Evolutionary conservation across 495 filamentous ascomycete species (phyloP), one percentile per base, ranked within the genome.

Genomic region (Collariella sp.): DNA sequence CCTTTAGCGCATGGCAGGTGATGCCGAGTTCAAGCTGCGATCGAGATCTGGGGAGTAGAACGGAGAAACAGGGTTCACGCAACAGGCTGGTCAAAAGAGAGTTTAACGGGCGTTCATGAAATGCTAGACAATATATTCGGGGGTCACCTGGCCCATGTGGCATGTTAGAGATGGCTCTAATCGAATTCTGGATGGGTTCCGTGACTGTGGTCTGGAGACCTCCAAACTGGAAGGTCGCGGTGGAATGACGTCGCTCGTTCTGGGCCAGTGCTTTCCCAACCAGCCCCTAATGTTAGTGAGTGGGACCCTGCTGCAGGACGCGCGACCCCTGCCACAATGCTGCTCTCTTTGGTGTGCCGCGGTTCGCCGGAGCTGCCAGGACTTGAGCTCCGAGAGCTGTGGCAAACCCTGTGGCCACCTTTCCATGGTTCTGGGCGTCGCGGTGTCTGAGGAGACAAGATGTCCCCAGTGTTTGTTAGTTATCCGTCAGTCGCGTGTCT

Each of bases 241-340:
- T 44, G 52, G 57, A 56, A 63, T 63, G 61, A 63, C 61, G 61
- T 63, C 61, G 61, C 44, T 50, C 23, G 13, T 24, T 48, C 20
- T 40, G 39, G 31, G 2, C 19, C 20, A 36, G 43, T 1, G 10
- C 26, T 10, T 19, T 5, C 41, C 31, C 26, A 31, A 31, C 26
- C 26, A 31, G 4, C 26, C 26, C 26, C 4, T 31, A n/a, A n/a
- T n/a, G n/a, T 39, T 38, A 11, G n/a, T 29, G 19, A 1, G 9
- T 22, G 38, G 35, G 39, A 43, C 26, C 34, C 49, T 18, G 47
- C 24, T 15, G 3, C n/a, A 5, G 2, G n/a, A n/a, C n/a, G n/a
- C 2, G 22, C 3, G 13, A 24, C 20, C 33, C 46, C 46, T 36
- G 31, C 16, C 19, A n/a, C n/a, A 5, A 46, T 46, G 43, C 23